A percentile compares a stretch with the other conserved stretches of the same genome.
These are phyloP conservation scores for Penicillium sp. DNA, from an alignment of 2,329 filamentous ascomycete species.

Conservation along the genomic window DNA sequence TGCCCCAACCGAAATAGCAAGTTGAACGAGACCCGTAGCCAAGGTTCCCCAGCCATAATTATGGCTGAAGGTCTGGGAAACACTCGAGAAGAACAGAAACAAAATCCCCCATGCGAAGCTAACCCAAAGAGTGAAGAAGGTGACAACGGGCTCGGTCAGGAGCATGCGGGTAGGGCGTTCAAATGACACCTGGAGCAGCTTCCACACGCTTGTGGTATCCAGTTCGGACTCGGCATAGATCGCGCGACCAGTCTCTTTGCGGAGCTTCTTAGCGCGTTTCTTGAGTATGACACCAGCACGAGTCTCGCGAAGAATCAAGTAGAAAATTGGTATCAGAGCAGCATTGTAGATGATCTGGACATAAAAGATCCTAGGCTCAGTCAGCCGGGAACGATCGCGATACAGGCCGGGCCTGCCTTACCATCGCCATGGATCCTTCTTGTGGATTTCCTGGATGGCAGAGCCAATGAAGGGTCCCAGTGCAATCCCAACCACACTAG, in stretches of 20 bases:
- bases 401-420: slow-evolving; percentile 16
- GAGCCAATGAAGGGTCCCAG: slow-evolving; percentile 47
- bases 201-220: slow-evolving; percentile 21
- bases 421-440: slow-evolving; percentile 43
- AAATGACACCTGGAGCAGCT: slow-evolving; percentile 40
- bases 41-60: slow-evolving; percentile 38
- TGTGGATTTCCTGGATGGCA: slow-evolving; percentile 37
- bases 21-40: slow-evolving; percentile 41
- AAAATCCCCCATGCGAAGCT: slow-evolving; percentile 47
- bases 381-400: neutral
- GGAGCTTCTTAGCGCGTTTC: slow-evolving; percentile 40
- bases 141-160: slow-evolving; percentile 44
- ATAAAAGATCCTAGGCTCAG: slow-evolving; percentile 42
- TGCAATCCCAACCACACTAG: slow-evolving; percentile 44
- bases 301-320: slow-evolving; percentile 43
- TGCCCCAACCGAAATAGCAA: slow-evolving; percentile 44
- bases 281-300: slow-evolving; percentile 44
- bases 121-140: slow-evolving; percentile 46
- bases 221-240: slow-evolving; percentile 30
- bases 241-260: slow-evolving; percentile 34
- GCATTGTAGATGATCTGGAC: slow-evolving; percentile 47
- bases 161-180: slow-evolving; percentile 42
- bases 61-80: slow-evolving; percentile 40
- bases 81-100: slow-evolving; percentile 43
- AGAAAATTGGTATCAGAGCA: slow-evolving; percentile 42